phyloP scores from a whole-genome alignment of 805 yeast genomes.

The Wickerhamomyces subpelliculosus region DNA sequence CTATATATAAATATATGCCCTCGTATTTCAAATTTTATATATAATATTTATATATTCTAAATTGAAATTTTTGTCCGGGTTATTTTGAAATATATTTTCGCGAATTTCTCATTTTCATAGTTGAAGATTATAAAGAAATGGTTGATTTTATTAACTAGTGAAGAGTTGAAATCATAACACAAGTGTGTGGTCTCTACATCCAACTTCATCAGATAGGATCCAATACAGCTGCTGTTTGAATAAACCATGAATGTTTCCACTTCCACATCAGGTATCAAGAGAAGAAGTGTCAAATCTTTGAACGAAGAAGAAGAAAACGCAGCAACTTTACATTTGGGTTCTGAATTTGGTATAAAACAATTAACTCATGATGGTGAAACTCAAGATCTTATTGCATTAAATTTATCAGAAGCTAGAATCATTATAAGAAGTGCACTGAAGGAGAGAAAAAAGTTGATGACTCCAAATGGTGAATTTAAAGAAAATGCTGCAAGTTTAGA shows the following conservation, averaged over 20 bases:
- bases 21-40: no score
- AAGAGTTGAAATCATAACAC: no score
- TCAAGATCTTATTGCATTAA: constrained; percentile 74
- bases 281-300: constrained; percentile 59
- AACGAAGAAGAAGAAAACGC: constrained; percentile 89
- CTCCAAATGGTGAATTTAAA: constrained; percentile 30
- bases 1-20: no score
- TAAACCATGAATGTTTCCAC: constrained; percentile 75
- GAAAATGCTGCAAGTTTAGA: constrained; percentile 22
- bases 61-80: no score
- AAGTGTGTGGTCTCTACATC: no score
- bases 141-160: no score
- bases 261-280: constrained; percentile 77
- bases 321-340: constrained; percentile 78
- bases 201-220: no score
- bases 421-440: constrained; percentile 84
- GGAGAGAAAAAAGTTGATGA: constrained; percentile 57
- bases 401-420: constrained; percentile 83
- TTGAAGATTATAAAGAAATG: no score
- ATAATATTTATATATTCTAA: no score
- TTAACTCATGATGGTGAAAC: constrained; percentile 73
- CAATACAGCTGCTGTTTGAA: no score
- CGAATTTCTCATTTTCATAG: no score
- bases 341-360: constrained; percentile 83
- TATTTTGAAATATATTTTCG: no score